Percentiles rank a stretch among this genome's conserved stretches.
Conservation (phyloP, 1,139 yeast genomes). For the Yamadazyma pseudoaaseri region DNA sequence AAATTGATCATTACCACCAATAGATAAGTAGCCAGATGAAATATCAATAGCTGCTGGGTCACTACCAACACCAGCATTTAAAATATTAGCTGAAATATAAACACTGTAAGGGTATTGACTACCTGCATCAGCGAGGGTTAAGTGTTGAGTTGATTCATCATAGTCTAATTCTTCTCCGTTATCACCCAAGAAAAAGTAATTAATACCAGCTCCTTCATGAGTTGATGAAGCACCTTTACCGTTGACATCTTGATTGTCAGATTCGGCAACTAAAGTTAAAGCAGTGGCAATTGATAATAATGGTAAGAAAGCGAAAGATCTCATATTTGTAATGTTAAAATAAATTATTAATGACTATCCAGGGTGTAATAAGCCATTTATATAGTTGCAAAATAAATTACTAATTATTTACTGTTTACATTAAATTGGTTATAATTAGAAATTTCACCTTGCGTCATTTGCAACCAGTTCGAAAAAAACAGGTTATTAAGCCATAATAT, state of each 20-base stretch:
- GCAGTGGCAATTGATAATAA: slow-evolving; percentile 20
- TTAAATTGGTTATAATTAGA: slow-evolving; percentile 2
- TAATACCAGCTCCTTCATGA: slow-evolving; percentile 60
- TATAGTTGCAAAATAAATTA: too few relatives aligned
- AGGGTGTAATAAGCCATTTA: too few relatives aligned
- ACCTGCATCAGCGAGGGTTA: slow-evolving; percentile 14
- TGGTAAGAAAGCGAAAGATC: slow-evolving; percentile 17
- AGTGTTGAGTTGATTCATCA: slow-evolving; percentile 4
- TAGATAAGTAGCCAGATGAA: slow-evolving; percentile 11
- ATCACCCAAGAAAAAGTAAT: slow-evolving; percentile 34
- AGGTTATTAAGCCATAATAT: too few relatives aligned
- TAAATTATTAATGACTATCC: too few relatives aligned
- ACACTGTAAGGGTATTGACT: slow-evolving; percentile 15
- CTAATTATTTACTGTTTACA: too few relatives aligned
- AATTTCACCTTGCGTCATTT: background rate
- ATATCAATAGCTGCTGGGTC: slow-evolving; percentile 7
- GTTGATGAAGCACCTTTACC: slow-evolving; percentile 30
- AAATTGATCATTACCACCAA: slow-evolving; percentile 19
- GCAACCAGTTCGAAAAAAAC: too few relatives aligned
- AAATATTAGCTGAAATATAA: slow-evolving; percentile 6
- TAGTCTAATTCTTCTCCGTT: slow-evolving; percentile 9
- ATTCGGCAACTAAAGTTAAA: slow-evolving; percentile 19
- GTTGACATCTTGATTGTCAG: slow-evolving; percentile 20
- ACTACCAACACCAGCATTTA: slow-evolving; percentile 26
- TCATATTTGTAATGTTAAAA: slow-evolving; percentile 7